Evolutionary conservation across 192 early-diverging fungal species (phyloP).

Genomic region (Tieghemiomyces parasiticus): DNA sequence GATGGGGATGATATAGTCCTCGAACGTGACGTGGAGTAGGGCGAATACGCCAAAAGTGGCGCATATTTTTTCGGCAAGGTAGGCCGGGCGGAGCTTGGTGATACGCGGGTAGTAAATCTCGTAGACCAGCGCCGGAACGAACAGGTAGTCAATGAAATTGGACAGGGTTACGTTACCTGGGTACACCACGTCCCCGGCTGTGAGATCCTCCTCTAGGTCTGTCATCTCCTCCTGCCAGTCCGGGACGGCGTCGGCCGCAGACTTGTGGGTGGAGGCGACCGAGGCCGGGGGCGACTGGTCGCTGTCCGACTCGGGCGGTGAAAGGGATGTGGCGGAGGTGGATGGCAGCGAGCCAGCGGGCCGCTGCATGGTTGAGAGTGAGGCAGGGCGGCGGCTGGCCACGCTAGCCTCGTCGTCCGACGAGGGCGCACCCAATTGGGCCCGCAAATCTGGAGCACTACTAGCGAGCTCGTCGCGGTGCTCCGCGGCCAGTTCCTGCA

Average conservation of each 20-base stretch:
- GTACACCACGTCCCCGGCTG: conserved; percentile 39
- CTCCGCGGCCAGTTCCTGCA: conserved; percentile 17
- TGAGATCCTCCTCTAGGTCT: conserved; percentile 37
- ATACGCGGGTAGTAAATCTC: conserved; percentile 88
- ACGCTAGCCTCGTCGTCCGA: not conserved
- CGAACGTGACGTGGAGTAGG: conserved; percentile 71
- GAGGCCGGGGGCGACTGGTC: conserved; percentile 1
- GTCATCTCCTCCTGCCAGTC: conserved; percentile 24
- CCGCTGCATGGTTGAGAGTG: not conserved
- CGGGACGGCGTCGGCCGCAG: not conserved
- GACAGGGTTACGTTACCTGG: conserved; percentile 64
- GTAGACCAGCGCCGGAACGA: conserved; percentile 85
- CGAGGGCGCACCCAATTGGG: not conserved
- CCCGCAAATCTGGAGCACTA: conserved; percentile 8
- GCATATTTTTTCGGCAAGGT: conserved; percentile 71
- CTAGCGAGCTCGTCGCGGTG: conserved; percentile 13
- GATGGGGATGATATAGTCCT: conserved; percentile 74
- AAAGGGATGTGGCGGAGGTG: conserved; percentile 2
- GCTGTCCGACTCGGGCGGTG: not conserved
- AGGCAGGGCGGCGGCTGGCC: not conserved
- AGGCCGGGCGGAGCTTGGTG: conserved; percentile 60
- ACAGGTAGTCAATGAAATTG: conserved; percentile 79
- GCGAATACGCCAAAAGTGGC: conserved; percentile 67
- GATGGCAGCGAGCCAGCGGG: no score
- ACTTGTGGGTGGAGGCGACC: conserved; percentile 8